Percentiles rank a stretch among this genome's conserved stretches.
These are phyloP conservation scores for Yarrowia yakushimensis DNA, from an alignment of 805 yeast genomes.

Conservation along the genomic window DNA sequence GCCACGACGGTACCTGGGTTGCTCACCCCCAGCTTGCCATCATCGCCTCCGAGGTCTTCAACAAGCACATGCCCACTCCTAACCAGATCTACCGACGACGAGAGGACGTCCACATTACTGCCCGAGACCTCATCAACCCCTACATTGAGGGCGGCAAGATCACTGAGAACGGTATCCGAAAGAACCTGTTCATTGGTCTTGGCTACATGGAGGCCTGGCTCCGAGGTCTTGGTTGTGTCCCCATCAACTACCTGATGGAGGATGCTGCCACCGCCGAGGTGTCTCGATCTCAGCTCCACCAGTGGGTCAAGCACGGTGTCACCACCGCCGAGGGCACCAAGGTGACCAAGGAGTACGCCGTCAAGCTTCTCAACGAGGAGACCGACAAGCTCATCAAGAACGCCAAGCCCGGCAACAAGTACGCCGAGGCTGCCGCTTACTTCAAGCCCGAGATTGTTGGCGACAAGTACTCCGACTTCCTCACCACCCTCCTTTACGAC, in stretches of 20 bases:
- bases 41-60: constrained; percentile 63
- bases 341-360: constrained; percentile 52
- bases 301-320: constrained; percentile 67
- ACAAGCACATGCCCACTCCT: constrained; percentile 72
- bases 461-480: constrained; percentile 60
- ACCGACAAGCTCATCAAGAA: constrained; percentile 48
- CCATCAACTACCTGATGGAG: constrained; percentile 72
- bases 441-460: constrained; percentile 63
- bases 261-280: constrained; percentile 79
- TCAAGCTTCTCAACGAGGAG: constrained; percentile 53
- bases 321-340: constrained; percentile 52
- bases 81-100: constrained; percentile 59
- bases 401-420: constrained; percentile 49
- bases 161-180: constrained; percentile 64
- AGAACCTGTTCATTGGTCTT: constrained; percentile 60
- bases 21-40: constrained; percentile 71
- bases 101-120: constrained; percentile 50
- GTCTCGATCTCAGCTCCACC: constrained; percentile 68
- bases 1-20: constrained; percentile 77
- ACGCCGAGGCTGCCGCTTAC: constrained; percentile 53
- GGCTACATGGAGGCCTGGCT: constrained; percentile 75
- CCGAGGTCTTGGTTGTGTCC: constrained; percentile 67
- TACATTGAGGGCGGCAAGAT: constrained; percentile 54
- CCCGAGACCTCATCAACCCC: constrained; percentile 60
- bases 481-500: constrained; percentile 58